A percentile compares a stretch with the other conserved stretches of the same genome.
phyloP scores from a whole-genome alignment of 495 filamentous ascomycete species.

The Penicillium robsamsonii region DNA sequence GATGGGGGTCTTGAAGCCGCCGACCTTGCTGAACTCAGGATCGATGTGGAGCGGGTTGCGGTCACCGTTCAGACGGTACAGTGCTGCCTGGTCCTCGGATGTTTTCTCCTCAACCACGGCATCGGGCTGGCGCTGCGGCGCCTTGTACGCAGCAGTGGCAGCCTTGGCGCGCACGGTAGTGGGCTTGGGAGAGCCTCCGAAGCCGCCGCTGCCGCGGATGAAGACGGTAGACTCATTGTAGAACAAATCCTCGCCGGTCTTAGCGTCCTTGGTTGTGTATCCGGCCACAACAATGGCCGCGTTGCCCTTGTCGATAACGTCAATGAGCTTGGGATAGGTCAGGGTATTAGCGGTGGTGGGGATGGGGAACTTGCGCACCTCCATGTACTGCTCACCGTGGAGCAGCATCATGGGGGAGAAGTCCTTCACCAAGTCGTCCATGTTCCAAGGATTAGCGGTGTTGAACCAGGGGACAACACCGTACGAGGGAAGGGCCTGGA shows the following conservation, averaged over 20 bases:
- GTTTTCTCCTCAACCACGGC: constrained; percentile 85
- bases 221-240: constrained; percentile 95
- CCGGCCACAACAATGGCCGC: constrained; percentile 82
- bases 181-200: constrained; percentile 81
- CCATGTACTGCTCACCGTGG: constrained; percentile 98
- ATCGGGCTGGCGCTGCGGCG: constrained; percentile 76
- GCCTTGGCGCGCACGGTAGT: constrained; percentile 65
- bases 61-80: constrained; percentile 94
- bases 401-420: constrained; percentile 99
- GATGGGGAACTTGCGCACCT: constrained; percentile 90
- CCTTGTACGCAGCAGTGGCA: constrained; percentile 72
- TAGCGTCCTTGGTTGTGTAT: constrained; percentile 74
- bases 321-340: constrained; percentile 82
- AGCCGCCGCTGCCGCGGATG: constrained; percentile 88
- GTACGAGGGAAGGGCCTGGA: constrained; percentile 91
- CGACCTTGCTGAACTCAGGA: constrained; percentile 89
- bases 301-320: constrained; percentile 93
- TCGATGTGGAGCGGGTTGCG: constrained; percentile 95
- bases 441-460: constrained; percentile 73
- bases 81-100: constrained; percentile 85
- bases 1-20: constrained; percentile 93
- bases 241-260: constrained; percentile 83
- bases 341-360: constrained; percentile 80
- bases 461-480: constrained; percentile 93
- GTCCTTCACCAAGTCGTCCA: constrained; percentile 84